Conservation (phyloP, 2,329 filamentous ascomycete genomes). For the Xylariaceae sp. region DNA sequence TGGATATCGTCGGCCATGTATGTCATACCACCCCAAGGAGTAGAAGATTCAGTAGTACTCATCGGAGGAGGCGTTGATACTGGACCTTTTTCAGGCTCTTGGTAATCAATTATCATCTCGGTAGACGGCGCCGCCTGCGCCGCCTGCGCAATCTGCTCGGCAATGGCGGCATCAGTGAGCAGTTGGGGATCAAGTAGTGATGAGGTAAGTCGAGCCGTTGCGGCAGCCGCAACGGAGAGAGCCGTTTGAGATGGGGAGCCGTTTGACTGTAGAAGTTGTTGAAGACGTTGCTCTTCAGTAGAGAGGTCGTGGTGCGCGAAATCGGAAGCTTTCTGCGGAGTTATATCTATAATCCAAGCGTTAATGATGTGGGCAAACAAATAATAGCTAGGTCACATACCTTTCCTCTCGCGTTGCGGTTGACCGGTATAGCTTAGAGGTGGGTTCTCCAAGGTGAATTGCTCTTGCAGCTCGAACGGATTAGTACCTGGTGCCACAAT, state of each 20-base stretch:
- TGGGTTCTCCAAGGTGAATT: slow-evolving; percentile 63
- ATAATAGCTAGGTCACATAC: slow-evolving; percentile 37
- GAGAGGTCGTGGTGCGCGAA: slow-evolving; percentile 44
- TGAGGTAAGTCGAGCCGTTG: slow-evolving; percentile 60
- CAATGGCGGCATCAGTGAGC: slow-evolving; percentile 29
- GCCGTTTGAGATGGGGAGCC: slow-evolving; percentile 53
- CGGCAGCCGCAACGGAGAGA: slow-evolving; percentile 62
- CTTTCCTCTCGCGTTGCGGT: slow-evolving; percentile 43
- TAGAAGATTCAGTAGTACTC: slow-evolving; percentile 21
- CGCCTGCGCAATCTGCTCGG: slow-evolving; percentile 27
- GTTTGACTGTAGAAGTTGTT: slow-evolving; percentile 49
- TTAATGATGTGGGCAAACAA: slow-evolving; percentile 26
- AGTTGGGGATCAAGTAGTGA: slow-evolving; percentile 61
- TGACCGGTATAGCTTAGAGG: slow-evolving; percentile 55
- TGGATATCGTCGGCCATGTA: slow-evolving; percentile 42
- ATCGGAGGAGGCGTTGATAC: slow-evolving; percentile 14
- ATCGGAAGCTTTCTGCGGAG: slow-evolving; percentile 23
- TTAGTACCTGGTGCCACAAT: slow-evolving; percentile 23
- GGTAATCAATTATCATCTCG: slow-evolving; percentile 41
- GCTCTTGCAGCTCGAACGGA: slow-evolving; percentile 61
- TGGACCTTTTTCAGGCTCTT: slow-evolving; percentile 29
- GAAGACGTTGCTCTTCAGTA: slow-evolving; percentile 55
- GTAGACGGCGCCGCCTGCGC: slow-evolving; percentile 23
- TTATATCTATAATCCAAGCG: slow-evolving; percentile 20
- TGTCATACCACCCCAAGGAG: slow-evolving; percentile 41